A percentile compares a stretch with the other conserved stretches of the same genome.
These are phyloP conservation scores for Patellifolia procumbens DNA, from an alignment of 179 eudicot species.

Conservation along the genomic window DNA sequence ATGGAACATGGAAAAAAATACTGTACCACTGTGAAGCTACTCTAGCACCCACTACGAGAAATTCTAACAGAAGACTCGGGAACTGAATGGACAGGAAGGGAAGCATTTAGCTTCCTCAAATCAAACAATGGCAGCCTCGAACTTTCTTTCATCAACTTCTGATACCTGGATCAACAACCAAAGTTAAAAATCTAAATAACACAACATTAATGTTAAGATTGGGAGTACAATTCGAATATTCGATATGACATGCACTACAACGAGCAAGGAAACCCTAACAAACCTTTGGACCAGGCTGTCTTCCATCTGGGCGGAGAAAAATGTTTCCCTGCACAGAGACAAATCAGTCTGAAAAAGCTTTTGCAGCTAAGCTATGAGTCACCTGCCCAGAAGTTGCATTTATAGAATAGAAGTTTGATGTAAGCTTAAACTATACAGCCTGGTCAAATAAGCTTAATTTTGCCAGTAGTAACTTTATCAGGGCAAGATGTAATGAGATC, in stretches of 20 bases:
- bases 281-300: conserved; percentile 65
- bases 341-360: conserved; percentile 87
- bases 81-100: conserved; percentile 77
- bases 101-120: conserved; percentile 86
- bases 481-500: no score
- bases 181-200: conserved; percentile 6
- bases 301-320: conserved; percentile 79
- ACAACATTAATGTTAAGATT: neutral
- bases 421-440: neutral
- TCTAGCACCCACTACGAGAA: conserved; percentile 72
- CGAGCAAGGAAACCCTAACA: conserved; percentile 18
- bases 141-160: conserved; percentile 84
- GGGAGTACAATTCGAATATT: neutral
- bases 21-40: conserved; percentile 84
- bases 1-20: conserved; percentile 2
- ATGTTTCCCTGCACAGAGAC: conserved; percentile 83
- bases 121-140: conserved; percentile 93
- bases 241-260: neutral
- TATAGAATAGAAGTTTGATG: neutral
- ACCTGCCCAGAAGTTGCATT: conserved; percentile 50
- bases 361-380: conserved; percentile 91
- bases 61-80: conserved; percentile 53
- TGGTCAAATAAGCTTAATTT: no score
- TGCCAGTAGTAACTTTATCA: no score
- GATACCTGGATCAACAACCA: conserved; percentile 52